These are phyloP conservation scores for Globisporangium echinulatum DNA, from an alignment of 352 stramenopile species.

Conservation along the genomic window DNA sequence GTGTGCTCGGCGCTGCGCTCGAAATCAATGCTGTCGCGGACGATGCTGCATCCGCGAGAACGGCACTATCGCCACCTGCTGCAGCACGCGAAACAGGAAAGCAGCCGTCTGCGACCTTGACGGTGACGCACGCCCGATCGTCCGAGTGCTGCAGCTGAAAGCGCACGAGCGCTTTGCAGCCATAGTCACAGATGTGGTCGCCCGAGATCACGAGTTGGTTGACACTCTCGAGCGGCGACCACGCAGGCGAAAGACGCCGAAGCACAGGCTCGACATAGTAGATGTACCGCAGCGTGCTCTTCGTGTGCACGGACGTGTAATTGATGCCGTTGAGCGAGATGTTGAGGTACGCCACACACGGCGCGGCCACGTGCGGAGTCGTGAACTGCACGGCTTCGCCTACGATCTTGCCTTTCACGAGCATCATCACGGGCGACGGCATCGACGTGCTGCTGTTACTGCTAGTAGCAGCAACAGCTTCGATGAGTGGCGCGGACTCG, in stretches of 20 bases:
- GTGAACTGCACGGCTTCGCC: slow-evolving; percentile 54
- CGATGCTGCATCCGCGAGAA: background rate
- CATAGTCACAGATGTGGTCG: slow-evolving; percentile 46
- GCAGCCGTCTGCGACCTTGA: slow-evolving; percentile 19
- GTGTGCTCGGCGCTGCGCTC: slow-evolving; percentile 2
- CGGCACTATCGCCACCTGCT: background rate
- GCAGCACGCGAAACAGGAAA: slow-evolving; percentile 15
- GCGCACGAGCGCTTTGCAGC: slow-evolving; percentile 32
- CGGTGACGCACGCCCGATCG: slow-evolving; percentile 10
- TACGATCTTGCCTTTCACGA: slow-evolving; percentile 51
- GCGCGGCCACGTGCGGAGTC: slow-evolving; percentile 26
- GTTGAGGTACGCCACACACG: slow-evolving; percentile 43
- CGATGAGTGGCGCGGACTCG: background rate
- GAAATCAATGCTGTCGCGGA: background rate
- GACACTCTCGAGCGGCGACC: slow-evolving; percentile 31
- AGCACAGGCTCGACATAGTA: slow-evolving; percentile 57
- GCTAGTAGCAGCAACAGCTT: background rate
- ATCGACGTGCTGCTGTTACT: background rate
- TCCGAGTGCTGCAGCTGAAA: slow-evolving; percentile 35
- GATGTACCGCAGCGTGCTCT: slow-evolving; percentile 35
- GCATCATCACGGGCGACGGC: slow-evolving; percentile 6
- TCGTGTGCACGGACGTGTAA: slow-evolving; percentile 46
- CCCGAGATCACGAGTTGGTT: slow-evolving; percentile 31
- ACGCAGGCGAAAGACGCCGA: slow-evolving; percentile 39
- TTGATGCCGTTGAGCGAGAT: slow-evolving; percentile 76